A percentile compares a stretch with the other conserved stretches of the same genome.
Evolutionary conservation across 169 alveolate species (phyloP).

Genomic region (Babesia ovis): DNA sequence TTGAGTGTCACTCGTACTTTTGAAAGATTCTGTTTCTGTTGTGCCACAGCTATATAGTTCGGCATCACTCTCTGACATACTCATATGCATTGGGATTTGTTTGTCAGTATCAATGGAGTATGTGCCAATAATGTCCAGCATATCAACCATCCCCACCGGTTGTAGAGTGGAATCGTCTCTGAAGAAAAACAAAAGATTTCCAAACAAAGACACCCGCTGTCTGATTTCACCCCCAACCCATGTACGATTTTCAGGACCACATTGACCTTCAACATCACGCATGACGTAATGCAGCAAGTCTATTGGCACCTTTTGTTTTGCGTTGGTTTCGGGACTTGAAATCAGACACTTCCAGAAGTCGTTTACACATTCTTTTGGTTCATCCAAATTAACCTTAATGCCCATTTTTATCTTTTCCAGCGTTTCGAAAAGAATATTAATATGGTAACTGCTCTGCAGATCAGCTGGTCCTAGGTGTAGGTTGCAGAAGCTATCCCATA

Average conservation of each 20-base stretch:
- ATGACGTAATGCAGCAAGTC: conserved; percentile 4
- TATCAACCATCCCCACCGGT: conserved; percentile 53
- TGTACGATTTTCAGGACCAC: conserved; percentile 2
- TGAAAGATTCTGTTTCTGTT: conserved; percentile 10
- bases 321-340: not conserved
- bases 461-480: conserved; percentile 6
- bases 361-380: not conserved
- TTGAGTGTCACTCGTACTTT: not conserved
- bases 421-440: conserved; percentile 9
- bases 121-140: conserved; percentile 9
- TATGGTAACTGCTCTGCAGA: conserved; percentile 19
- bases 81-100: not conserved
- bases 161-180: conserved; percentile 57
- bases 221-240: conserved; percentile 47
- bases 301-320: not conserved
- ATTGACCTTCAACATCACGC: conserved; percentile 1
- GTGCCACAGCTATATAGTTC: conserved; percentile 43
- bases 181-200: conserved; percentile 34
- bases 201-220: conserved; percentile 35
- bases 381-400: not conserved
- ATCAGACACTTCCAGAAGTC: conserved; percentile 24
- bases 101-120: not conserved
- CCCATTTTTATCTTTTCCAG: conserved; percentile 35
- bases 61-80: conserved; percentile 17
- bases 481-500: conserved; percentile 55